Evolutionary conservation across 305 asterid species (phyloP).

Genomic region (Fraxinus sp.): DNA sequence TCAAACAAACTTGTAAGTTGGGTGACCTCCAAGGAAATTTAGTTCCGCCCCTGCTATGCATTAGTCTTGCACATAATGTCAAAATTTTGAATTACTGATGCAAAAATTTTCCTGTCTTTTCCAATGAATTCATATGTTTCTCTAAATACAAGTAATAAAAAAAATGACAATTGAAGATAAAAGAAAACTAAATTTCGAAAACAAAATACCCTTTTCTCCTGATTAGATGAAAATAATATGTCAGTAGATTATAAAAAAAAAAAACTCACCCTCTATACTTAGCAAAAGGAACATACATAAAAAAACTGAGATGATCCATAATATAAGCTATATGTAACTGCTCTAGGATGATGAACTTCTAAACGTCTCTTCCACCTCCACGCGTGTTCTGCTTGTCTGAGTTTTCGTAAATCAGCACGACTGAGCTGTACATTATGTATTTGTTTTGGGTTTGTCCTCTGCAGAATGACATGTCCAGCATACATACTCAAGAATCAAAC

Average conservation of each 20-base stretch:
- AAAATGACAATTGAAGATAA: neutral
- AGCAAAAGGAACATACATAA: neutral
- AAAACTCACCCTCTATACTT: neutral
- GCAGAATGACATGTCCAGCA: constrained; percentile 17
- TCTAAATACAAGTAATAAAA: neutral
- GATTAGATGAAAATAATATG: neutral
- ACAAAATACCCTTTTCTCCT: neutral
- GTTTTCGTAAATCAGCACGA: neutral
- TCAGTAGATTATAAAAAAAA: neutral
- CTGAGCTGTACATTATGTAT: constrained; percentile 17
- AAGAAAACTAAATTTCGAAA: neutral
- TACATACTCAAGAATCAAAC: neutral
- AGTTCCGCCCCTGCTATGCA: neutral
- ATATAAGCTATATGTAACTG: neutral
- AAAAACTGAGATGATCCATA: neutral
- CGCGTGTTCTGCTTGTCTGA: neutral
- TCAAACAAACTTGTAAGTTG: neutral
- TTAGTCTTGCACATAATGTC: neutral
- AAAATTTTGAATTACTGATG: neutral
- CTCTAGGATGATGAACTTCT: neutral
- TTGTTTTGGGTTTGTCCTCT: constrained; percentile 42
- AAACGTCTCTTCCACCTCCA: neutral
- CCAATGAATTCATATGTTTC: neutral
- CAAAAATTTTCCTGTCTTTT: neutral
- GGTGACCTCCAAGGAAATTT: neutral